These are phyloP conservation scores for Trypanosoma cruzi DNA, from an alignment of 208 protist genomes.

Conservation along the genomic window DNA sequence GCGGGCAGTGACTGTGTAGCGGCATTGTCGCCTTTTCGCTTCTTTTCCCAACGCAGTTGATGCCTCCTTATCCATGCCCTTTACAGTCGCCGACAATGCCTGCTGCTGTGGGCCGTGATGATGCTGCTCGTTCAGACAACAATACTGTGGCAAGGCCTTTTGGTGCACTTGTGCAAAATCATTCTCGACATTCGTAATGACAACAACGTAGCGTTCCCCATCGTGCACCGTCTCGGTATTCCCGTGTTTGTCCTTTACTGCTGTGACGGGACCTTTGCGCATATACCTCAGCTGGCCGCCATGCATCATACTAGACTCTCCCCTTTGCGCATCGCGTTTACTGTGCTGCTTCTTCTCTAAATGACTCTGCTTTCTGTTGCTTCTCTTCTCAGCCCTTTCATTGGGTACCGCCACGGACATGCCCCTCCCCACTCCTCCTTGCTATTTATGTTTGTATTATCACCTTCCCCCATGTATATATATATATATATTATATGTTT, in stretches of 20 bases:
- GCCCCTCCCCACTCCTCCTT: not conserved
- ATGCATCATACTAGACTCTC: not conserved
- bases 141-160: slow-evolving; percentile 47
- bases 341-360: not conserved
- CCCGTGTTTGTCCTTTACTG: not conserved
- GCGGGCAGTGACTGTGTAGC: slow-evolving; percentile 60
- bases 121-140: slow-evolving; percentile 39
- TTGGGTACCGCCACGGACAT: not conserved
- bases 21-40: slow-evolving; percentile 31
- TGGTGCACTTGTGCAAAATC: slow-evolving; percentile 79
- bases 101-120: not conserved
- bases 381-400: not conserved
- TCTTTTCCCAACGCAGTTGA: slow-evolving; percentile 7
- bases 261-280: not conserved
- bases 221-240: not conserved
- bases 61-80: not conserved
- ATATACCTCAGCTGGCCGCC: not conserved
- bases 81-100: not conserved
- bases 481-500: not conserved
- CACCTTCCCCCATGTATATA: not conserved
- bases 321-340: not conserved
- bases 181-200: slow-evolving; percentile 88
- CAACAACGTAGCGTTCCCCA: slow-evolving; percentile 61
- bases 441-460: not conserved
- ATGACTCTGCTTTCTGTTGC: not conserved